Base-by-base conservation (phyloP, 2,329 filamentous ascomycete species). In the Mycosphaerelloides madeirae region DNA sequence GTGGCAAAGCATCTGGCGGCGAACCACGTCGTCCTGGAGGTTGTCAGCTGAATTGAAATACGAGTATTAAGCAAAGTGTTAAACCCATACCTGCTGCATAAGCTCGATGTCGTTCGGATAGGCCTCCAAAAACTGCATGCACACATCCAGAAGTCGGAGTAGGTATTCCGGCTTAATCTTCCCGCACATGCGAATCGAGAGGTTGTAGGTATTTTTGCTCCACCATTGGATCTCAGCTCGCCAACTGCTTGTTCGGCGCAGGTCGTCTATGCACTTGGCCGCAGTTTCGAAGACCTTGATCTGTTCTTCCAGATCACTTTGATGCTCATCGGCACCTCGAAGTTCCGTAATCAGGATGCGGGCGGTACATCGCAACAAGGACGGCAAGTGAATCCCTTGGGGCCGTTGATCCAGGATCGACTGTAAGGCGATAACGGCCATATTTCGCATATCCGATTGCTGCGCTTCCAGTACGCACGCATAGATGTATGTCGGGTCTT, bases 381-480 rank as follows among this genome's bases (percentile, higher is more conserved):
- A 78, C 3, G 81, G 79, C 7, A 85, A 60, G 58, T 86, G 75
- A 4, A 84, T 59, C 2, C 70, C 69, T 16, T 68, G 62, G 2
- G 76, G 68, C 4, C 68, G 73, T 41, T 74, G 77, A 20, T 79
- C 72, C 12, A 85, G 67, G 1, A 88, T 69, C 46, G 75, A 71
- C 52, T 79, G 77, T 36, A 90, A 62, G 9, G 78, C 76, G 22
- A 71, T 63, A 11, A 83, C 67, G 2, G 82, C 78, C 50, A 83
- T 79, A 0, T 69, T 50, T 39, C 76, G 81, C 49, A 87, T 78
- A 0, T 81, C 79, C 1, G 71, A 69, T 50, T 80, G 72, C 38
- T 89, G 81, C 2, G 87, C 84, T 62, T 94, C 87, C 20, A 87
- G 69, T 16, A 87, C 79, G 56, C 89, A 95, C 1, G 87, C 85